Percentiles rank a stretch among this genome's conserved stretches.
phyloP scores from a whole-genome alignment of 305 asterid genomes.

The Lippia alba region DNA sequence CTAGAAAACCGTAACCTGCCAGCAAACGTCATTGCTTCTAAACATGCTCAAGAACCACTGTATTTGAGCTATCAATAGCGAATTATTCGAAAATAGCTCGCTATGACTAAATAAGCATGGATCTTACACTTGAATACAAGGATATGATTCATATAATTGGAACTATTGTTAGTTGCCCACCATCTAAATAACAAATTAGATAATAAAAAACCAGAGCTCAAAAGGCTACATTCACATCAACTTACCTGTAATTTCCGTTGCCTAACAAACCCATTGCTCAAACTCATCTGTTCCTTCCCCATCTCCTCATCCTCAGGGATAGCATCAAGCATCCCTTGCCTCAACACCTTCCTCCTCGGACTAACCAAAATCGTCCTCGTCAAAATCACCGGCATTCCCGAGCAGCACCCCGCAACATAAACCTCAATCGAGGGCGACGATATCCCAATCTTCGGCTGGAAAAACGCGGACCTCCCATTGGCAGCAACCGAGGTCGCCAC shows the following conservation, averaged over 20 bases:
- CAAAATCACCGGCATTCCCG: constrained; percentile 64
- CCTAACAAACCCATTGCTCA: constrained; percentile 48
- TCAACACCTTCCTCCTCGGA: constrained; percentile 57
- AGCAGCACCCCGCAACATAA: constrained; percentile 74
- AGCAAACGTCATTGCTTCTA: constrained; percentile 9
- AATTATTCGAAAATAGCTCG: not conserved
- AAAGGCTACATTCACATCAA: not conserved
- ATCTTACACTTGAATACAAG: constrained; percentile 1
- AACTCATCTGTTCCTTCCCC: constrained; percentile 48
- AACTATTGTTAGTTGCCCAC: not conserved
- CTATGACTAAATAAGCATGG: constrained; percentile 12
- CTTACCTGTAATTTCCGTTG: constrained; percentile 60
- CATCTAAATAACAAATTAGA: not conserved
- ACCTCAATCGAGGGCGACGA: constrained; percentile 70
- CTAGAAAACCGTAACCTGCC: not conserved
- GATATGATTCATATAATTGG: not conserved
- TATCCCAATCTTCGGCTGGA: constrained; percentile 51
- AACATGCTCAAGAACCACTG: not conserved
- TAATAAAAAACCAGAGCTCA: not conserved
- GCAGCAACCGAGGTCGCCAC: constrained; percentile 43
- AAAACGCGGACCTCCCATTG: constrained; percentile 49
- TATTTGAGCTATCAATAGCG: not conserved
- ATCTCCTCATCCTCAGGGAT: constrained; percentile 82
- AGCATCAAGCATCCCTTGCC: constrained; percentile 68
- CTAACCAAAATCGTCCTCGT: constrained; percentile 60